Percentiles rank a stretch among this genome's conserved stretches.
Conservation (phyloP, 768 basidiomycete genomes). For the Mycena albidolilacea region DNA sequence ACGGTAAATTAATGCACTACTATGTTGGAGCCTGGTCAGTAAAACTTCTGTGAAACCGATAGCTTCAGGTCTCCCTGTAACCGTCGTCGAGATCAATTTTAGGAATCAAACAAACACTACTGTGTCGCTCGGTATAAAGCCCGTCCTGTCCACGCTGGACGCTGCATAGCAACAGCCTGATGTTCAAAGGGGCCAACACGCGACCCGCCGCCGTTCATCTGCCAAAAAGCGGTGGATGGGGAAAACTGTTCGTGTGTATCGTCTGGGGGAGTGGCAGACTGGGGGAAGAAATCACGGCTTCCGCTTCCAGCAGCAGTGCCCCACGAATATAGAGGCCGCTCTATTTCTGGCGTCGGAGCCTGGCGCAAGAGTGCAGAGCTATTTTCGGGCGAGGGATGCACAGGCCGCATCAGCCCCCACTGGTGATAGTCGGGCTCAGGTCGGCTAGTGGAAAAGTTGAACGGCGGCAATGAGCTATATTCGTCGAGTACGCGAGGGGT, state of each 20-base stretch:
- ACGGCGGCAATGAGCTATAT: not conserved
- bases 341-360: not conserved
- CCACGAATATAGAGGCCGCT: slow-evolving; percentile 27
- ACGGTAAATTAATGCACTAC: not conserved
- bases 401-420: slow-evolving; percentile 23
- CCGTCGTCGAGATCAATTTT: not conserved
- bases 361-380: slow-evolving; percentile 3
- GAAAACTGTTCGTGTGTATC: not conserved
- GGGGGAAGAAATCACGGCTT: slow-evolving; percentile 4
- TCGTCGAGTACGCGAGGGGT: not conserved
- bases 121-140: not conserved
- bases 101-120: not conserved
- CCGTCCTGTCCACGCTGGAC: not conserved
- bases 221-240: slow-evolving; percentile 5
- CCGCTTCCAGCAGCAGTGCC: not conserved
- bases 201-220: not conserved
- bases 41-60: not conserved
- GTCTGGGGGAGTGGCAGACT: not conserved
- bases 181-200: not conserved
- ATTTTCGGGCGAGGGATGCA: slow-evolving; percentile 22
- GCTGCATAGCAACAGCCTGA: not conserved
- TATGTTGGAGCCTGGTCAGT: slow-evolving; percentile 12
- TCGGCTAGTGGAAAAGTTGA: not conserved
- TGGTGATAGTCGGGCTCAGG: slow-evolving; percentile 4
- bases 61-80: not conserved